phyloP scores from a whole-genome alignment of 257 asterid species.

The Mentha longifolia region DNA sequence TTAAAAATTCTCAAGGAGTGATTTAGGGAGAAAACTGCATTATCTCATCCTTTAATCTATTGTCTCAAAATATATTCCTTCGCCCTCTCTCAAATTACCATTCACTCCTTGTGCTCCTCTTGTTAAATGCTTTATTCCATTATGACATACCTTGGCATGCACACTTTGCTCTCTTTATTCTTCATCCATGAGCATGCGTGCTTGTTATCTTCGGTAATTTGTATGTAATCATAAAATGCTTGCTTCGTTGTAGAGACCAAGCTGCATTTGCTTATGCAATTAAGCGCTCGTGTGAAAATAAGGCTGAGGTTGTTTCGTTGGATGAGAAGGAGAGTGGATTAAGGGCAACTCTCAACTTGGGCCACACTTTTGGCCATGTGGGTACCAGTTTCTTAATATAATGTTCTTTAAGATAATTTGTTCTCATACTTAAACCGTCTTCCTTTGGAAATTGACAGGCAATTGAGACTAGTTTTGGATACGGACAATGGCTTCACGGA shows the following conservation, averaged over 20 bases:
- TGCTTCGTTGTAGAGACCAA: conserved; percentile 66
- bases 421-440: conserved; percentile 11
- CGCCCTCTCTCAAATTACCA: background rate
- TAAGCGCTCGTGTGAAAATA: conserved; percentile 97
- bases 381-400: conserved; percentile 39
- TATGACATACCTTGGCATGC: conserved; percentile 17
- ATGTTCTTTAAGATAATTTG: conserved; percentile 6
- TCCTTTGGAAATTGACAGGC: conserved; percentile 62
- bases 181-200: conserved; percentile 9
- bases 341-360: conserved; percentile 97
- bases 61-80: conserved; percentile 1
- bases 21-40: conserved; percentile 16
- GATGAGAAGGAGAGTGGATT: conserved; percentile 97
- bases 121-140: background rate
- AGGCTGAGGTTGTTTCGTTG: conserved; percentile 94
- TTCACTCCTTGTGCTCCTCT: background rate
- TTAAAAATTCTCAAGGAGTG: background rate
- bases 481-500: conserved; percentile 98
- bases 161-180: background rate
- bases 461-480: conserved; percentile 87
- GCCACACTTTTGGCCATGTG: conserved; percentile 99
- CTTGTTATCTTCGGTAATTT: conserved; percentile 18
- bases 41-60: conserved; percentile 6
- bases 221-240: conserved; percentile 27
- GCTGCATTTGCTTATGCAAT: conserved; percentile 86